Percentiles rank a stretch among this genome's conserved stretches.
Evolutionary conservation across 352 stramenopile species (phyloP).

Genomic region (Globisporangium mamillatum): DNA sequence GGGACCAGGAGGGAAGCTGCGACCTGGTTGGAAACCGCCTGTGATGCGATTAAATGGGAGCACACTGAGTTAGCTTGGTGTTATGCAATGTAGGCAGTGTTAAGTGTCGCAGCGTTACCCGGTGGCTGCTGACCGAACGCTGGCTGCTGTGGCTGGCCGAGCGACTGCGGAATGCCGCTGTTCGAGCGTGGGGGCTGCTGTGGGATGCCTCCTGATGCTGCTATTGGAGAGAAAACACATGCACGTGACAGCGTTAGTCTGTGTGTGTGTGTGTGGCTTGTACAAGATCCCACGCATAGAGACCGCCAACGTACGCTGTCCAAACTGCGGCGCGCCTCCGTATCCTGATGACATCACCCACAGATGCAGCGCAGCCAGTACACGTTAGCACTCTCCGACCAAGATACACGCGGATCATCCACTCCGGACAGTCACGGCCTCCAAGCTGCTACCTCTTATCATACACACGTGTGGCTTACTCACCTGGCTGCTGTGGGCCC

Average conservation of each 20-base stretch:
- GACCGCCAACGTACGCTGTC: constrained; percentile 9
- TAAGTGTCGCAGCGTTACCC: constrained; percentile 1
- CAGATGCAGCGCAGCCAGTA: not conserved
- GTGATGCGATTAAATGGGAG: not conserved
- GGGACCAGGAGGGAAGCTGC: constrained; percentile 16
- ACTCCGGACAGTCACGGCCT: not conserved
- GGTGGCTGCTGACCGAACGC: constrained; percentile 12
- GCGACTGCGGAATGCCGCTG: constrained; percentile 17
- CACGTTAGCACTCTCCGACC: not conserved
- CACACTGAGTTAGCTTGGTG: not conserved
- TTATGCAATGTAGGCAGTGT: not conserved
- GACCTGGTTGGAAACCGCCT: constrained; percentile 17
- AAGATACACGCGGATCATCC: not conserved
- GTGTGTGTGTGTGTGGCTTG: not conserved
- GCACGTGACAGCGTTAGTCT: not conserved
- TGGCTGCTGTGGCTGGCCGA: constrained; percentile 8
- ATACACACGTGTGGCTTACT: not conserved
- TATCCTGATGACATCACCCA: constrained; percentile 7
- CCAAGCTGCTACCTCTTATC: too few species aligned
- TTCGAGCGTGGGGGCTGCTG: constrained; percentile 36
- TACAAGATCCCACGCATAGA: not conserved
- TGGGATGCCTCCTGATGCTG: constrained; percentile 27
- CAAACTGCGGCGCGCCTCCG: constrained; percentile 17
- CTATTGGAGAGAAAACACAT: not conserved
- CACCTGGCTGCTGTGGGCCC: constrained; percentile 13